Evolutionary conservation across 108 stramenopile species (phyloP).

Genomic region (Cyclotella choctawhatcheeana): DNA sequence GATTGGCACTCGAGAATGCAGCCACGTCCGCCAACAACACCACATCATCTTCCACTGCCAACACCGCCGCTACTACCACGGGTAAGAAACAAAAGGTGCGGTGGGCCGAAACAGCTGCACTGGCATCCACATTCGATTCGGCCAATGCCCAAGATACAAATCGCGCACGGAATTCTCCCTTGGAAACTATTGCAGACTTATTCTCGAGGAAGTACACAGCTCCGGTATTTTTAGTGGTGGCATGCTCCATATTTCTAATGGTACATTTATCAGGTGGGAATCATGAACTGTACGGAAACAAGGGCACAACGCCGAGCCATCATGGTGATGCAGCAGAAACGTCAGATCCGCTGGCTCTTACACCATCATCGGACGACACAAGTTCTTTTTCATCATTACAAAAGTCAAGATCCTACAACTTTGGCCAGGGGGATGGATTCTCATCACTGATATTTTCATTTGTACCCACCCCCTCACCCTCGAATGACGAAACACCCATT

Average conservation of each 20-base stretch:
- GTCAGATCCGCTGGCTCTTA: no score
- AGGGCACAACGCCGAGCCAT: no score
- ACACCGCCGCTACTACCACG: background rate
- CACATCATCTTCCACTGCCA: no score
- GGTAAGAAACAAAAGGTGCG: constrained; percentile 27
- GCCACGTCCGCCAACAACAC: no score
- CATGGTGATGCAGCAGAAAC: no score
- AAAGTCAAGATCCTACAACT: constrained; percentile 13
- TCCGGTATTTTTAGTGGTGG: constrained; percentile 27
- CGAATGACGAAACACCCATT: background rate
- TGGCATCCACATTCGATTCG: constrained; percentile 45
- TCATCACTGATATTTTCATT: constrained; percentile 24
- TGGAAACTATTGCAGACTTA: constrained; percentile 34
- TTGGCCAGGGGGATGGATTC: constrained; percentile 23
- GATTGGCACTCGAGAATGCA: constrained; percentile 20
- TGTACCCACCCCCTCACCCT: constrained; percentile 3
- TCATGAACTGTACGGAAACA: no score
- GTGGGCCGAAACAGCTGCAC: constrained; percentile 34
- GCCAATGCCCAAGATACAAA: constrained; percentile 19
- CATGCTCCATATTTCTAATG: constrained; percentile 37
- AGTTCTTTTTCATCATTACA: background rate
- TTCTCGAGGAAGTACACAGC: constrained; percentile 40
- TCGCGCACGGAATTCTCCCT: constrained; percentile 17
- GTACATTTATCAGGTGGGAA: constrained; percentile 39
- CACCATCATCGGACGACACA: no score